Conservation (phyloP, 805 yeast species). For the Candida namnaoensis region DNA sequence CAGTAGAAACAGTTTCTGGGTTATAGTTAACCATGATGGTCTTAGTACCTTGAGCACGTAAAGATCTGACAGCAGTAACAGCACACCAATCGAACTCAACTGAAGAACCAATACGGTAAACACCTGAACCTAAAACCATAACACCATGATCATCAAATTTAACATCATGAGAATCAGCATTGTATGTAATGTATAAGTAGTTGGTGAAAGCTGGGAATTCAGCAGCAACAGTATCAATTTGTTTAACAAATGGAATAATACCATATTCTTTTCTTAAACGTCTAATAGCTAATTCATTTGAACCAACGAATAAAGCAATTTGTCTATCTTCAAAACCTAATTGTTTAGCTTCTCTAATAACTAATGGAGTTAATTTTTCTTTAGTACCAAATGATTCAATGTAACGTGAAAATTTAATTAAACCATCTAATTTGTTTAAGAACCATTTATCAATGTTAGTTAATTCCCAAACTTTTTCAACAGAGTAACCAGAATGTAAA, state of each 20-base stretch:
- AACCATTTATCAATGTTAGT: constrained; percentile 96
- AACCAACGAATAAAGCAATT: constrained; percentile 78
- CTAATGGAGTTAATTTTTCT: constrained; percentile 48
- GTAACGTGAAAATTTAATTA: constrained; percentile 63
- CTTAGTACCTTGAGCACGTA: constrained; percentile 77
- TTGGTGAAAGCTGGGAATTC: constrained; percentile 97
- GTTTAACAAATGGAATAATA: constrained; percentile 86
- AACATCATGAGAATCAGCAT: constrained; percentile 83
- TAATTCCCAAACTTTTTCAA: constrained; percentile 83
- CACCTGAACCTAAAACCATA: constrained; percentile 97
- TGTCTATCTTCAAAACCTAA: constrained; percentile 96
- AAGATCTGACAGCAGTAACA: constrained; percentile 89
- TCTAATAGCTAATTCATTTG: constrained; percentile 90
- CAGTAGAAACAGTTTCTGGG: constrained; percentile 99
- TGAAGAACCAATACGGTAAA: constrained; percentile 96
- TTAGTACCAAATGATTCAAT: constrained; percentile 47
- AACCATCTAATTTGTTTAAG: constrained; percentile 72
- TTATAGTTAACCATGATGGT: constrained; percentile 97
- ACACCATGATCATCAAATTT: constrained; percentile 87
- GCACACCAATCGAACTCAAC: constrained; percentile 99
- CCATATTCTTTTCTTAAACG: constrained; percentile 82
- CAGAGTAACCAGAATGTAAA: constrained; percentile 77
- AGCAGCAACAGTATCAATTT: constrained; percentile 97
- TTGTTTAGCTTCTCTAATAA: constrained; percentile 84
- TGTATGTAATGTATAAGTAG: constrained; percentile 90